Percentiles rank a stretch among this genome's conserved stretches.
These are phyloP conservation scores for Tricholomella constricta DNA, from an alignment of 768 basidiomycete genomes.

Conservation along the genomic window DNA sequence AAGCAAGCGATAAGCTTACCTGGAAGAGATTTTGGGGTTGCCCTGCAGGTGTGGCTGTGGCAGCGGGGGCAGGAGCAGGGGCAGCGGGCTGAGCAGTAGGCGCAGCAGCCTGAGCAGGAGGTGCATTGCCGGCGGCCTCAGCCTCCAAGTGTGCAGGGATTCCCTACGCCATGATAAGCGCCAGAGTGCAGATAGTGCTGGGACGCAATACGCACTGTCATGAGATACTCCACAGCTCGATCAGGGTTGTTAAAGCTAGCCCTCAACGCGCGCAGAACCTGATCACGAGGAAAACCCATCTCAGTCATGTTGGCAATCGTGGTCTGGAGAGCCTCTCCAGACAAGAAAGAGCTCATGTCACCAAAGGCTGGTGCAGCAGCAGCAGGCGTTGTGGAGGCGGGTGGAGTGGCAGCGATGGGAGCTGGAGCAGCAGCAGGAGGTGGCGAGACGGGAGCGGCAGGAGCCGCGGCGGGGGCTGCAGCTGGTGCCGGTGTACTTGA, in stretches of 20 bases:
- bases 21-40: slow-evolving; percentile 88
- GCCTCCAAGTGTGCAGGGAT: slow-evolving; percentile 72
- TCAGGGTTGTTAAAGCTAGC: slow-evolving; percentile 98
- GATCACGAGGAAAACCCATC: slow-evolving; percentile 92
- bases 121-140: slow-evolving; percentile 43
- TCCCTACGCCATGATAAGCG: slow-evolving; percentile 51
- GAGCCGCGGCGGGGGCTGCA: slow-evolving; percentile 27
- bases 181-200: slow-evolving; percentile 1
- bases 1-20: slow-evolving; percentile 39
- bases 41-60: slow-evolving; percentile 31
- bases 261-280: slow-evolving; percentile 81
- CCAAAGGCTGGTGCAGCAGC: slow-evolving; percentile 42
- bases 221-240: slow-evolving; percentile 96
- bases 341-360: slow-evolving; percentile 64
- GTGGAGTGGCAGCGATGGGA: slow-evolving; percentile 24
- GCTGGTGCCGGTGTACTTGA: slow-evolving; percentile 33
- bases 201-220: slow-evolving; percentile 61
- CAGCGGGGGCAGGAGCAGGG: slow-evolving; percentile 37
- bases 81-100: slow-evolving; percentile 31
- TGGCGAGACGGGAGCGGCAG: slow-evolving; percentile 20
- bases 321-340: slow-evolving; percentile 73
- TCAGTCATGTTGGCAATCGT: slow-evolving; percentile 85
- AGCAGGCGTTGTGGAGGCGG: slow-evolving; percentile 33
- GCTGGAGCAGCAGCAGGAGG: slow-evolving; percentile 33
- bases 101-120: slow-evolving; percentile 38